These are phyloP conservation scores for Pseudocercospora eumusae DNA, from an alignment of 2,329 filamentous ascomycete species.

Conservation along the genomic window DNA sequence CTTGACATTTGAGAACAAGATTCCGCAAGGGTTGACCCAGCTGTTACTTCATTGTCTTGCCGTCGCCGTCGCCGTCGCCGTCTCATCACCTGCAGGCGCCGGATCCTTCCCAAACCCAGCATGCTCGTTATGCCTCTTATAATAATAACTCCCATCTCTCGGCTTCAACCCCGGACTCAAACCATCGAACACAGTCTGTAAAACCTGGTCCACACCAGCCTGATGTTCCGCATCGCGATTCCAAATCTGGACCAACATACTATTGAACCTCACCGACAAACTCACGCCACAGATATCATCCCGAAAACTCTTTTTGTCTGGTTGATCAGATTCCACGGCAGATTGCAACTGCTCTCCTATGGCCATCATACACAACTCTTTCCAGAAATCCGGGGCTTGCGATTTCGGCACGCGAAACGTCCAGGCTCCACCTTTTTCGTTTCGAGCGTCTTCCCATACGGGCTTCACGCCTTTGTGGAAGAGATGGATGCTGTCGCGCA, in stretches of 20 bases:
- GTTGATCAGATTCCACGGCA: constrained; percentile 59
- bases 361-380: constrained; percentile 75
- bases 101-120: constrained; percentile 58
- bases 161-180: constrained; percentile 72
- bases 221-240: constrained; percentile 83
- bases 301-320: constrained; percentile 57
- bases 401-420: constrained; percentile 87
- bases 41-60: not conserved
- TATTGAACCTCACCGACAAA: constrained; percentile 84
- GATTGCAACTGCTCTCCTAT: constrained; percentile 79
- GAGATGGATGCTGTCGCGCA: constrained; percentile 70
- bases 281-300: constrained; percentile 86
- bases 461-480: constrained; percentile 81
- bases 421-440: constrained; percentile 83
- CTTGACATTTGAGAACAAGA: too few species aligned
- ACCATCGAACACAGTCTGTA: constrained; percentile 70
- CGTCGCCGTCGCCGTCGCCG: not conserved
- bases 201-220: constrained; percentile 72
- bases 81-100: not conserved
- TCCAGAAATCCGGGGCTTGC: constrained; percentile 74
- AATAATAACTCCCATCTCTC: constrained; percentile 64
- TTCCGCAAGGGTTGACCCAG: constrained; percentile 8
- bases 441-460: constrained; percentile 83
- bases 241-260: constrained; percentile 87
- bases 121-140: constrained; percentile 87